Conservation (phyloP, 768 basidiomycete genomes). For the Omphalotus guepiniiformis region DNA sequence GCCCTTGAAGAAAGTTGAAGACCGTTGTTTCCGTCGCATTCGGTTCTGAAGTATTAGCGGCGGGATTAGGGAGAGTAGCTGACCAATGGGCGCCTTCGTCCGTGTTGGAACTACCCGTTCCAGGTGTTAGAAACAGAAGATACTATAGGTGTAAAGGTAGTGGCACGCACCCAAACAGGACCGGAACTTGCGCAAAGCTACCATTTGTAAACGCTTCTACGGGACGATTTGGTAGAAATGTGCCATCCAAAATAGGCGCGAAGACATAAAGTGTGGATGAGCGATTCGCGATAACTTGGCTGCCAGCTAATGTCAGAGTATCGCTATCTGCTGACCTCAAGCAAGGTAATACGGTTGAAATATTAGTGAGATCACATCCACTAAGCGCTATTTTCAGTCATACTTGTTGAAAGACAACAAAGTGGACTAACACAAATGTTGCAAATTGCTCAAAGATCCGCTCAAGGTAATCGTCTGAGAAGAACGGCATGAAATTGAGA, state of each 20-base stretch:
- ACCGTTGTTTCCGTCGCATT: conserved; percentile 35
- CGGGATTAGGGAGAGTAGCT: conserved; percentile 25
- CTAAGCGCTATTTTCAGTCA: neutral
- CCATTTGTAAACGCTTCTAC: conserved; percentile 36
- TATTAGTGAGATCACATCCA: neutral
- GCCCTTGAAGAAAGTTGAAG: conserved; percentile 37
- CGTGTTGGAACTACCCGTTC: conserved; percentile 30
- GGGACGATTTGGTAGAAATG: conserved; percentile 30
- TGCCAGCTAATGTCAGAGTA: conserved; percentile 30
- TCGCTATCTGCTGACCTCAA: conserved; percentile 25
- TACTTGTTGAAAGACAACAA: neutral
- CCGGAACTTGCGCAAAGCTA: conserved; percentile 33
- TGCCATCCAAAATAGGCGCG: conserved; percentile 32
- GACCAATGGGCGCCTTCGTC: conserved; percentile 41
- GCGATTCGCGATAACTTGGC: conserved; percentile 24
- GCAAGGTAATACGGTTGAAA: conserved; percentile 25
- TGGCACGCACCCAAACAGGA: conserved; percentile 34
- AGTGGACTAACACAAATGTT: conserved; percentile 27
- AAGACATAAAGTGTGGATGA: conserved; percentile 33
- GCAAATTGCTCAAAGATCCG: conserved; percentile 32
- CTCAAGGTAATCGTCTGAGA: conserved; percentile 29
- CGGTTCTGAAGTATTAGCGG: conserved; percentile 35
- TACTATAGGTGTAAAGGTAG: neutral
- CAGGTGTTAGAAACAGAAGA: neutral
- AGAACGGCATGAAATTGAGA: conserved; percentile 30